A percentile compares a stretch with the other conserved stretches of the same genome.
phyloP scores from a whole-genome alignment of 2,329 filamentous ascomycete species.

The Monilinia fructigena region DNA sequence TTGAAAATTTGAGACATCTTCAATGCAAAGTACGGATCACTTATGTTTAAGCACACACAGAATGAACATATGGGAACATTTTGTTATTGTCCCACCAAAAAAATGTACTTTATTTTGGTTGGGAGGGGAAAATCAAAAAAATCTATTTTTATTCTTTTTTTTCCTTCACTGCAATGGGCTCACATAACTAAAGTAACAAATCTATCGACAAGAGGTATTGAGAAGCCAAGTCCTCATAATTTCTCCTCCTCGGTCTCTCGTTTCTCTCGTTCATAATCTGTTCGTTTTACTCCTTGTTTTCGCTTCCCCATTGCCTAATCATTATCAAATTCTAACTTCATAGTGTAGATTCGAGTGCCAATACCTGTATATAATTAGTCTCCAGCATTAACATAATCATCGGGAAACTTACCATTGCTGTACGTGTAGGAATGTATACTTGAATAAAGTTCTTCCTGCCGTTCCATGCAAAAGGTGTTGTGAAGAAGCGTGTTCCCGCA shows the following conservation, averaged over 20 bases:
- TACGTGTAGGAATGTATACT: slow-evolving; percentile 82
- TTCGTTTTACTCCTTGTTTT: slow-evolving; percentile 1
- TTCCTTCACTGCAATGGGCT: slow-evolving; percentile 11
- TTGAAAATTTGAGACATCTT: neutral
- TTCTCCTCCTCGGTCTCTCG: neutral
- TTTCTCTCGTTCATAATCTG: neutral
- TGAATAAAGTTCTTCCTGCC: slow-evolving; percentile 85
- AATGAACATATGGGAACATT: neutral
- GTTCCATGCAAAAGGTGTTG: slow-evolving; percentile 88
- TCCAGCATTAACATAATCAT: slow-evolving; percentile 5
- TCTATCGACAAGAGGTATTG: slow-evolving; percentile 14
- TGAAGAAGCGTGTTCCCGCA: slow-evolving; percentile 84
- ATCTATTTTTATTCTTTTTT: neutral
- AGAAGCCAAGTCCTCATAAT: neutral
- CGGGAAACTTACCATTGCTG: slow-evolving; percentile 66
- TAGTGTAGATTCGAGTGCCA: slow-evolving; percentile 42
- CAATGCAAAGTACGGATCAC: neutral
- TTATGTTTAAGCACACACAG: neutral
- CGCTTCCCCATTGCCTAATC: neutral
- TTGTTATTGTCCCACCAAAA: neutral
- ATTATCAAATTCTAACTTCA: slow-evolving; percentile 24
- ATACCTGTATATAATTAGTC: slow-evolving; percentile 35
- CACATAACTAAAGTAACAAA: slow-evolving; percentile 3
- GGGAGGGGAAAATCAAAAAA: neutral
- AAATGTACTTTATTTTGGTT: neutral